Evolutionary conservation across 306 rosid species (phyloP).

Genomic region (Malus asiatica): DNA sequence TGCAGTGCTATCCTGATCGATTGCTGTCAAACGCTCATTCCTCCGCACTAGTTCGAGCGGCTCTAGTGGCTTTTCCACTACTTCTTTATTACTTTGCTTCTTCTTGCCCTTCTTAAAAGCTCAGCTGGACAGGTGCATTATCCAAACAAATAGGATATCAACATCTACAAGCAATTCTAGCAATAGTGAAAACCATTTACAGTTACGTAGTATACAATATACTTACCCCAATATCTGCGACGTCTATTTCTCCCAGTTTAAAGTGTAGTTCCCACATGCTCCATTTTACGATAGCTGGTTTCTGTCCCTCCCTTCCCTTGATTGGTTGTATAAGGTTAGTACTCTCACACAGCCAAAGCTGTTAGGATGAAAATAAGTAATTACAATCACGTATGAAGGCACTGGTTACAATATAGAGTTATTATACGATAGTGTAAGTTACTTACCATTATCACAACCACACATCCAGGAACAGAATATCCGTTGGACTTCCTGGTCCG

Average conservation of each 20-base stretch:
- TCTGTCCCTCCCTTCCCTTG: neutral
- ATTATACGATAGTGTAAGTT: neutral
- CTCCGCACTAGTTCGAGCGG: neutral
- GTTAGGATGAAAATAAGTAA: neutral
- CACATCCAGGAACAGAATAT: neutral
- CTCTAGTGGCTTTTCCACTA: neutral
- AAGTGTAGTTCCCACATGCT: neutral
- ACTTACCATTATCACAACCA: neutral
- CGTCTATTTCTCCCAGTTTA: neutral
- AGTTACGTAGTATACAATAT: neutral
- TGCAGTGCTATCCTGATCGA: neutral
- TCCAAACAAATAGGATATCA: neutral
- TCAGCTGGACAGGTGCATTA: neutral
- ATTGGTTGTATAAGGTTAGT: constrained; percentile 1
- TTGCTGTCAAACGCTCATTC: too few species aligned
- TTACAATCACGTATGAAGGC: neutral
- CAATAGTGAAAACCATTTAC: neutral
- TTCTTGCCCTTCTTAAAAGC: neutral
- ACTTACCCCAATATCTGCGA: neutral
- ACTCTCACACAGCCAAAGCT: constrained; percentile 1
- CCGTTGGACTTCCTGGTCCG: neutral
- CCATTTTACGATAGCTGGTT: neutral
- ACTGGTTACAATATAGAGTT: neutral
- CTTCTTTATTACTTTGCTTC: neutral
- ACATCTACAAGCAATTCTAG: neutral